Evolutionary conservation across 2,329 filamentous ascomycete genomes (phyloP), one percentile per base, ranked within the genome.

Genomic region (Epichloe festucae): DNA sequence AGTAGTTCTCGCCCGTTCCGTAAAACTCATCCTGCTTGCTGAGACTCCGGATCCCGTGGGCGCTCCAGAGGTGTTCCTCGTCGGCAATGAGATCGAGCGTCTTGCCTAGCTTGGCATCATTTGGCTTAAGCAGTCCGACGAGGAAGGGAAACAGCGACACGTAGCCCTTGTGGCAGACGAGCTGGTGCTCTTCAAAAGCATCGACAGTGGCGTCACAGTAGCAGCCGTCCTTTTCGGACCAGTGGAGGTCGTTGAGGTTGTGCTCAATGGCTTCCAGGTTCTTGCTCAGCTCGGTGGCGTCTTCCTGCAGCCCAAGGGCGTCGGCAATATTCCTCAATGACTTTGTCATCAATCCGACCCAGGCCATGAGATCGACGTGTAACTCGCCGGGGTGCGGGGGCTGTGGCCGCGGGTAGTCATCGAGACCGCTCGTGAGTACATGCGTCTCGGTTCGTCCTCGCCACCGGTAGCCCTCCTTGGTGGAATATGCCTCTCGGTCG

Each of bases 201-300:
- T 98, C 91, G 54, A 98, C 86, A 0, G 89, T 96, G 1, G 89
- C 89, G 65, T 98, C 93, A 65, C 93, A 98, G 72, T 89, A 98
- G 55, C 85, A 87, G 52, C 87, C 82, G 3, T 84, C 78, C 59
- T 84, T 76, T 51, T 87, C 79, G 17, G 84, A 86, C 93, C 93
- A 98, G 70, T 98, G 93, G 40, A 98, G 76, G 63, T 95, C 89
- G 59, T 93, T 85, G 46, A 97, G 81, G 67, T 98, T 98, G 61
- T 77, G 81, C 52, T 82, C 73, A 55, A 98, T 94, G 14, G 85
- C 89, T 35, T 80, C 79, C 52, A 89, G 78, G 52, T 85, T 85
- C 54, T 79, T 81, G 44, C 73, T 74, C 60, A 91, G 88, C 60
- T 87, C 81, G 21, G 78, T 76, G 0, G 78, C 83, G 58, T 97